Conservation (phyloP, 805 yeast species). For the Ogataea pini region DNA sequence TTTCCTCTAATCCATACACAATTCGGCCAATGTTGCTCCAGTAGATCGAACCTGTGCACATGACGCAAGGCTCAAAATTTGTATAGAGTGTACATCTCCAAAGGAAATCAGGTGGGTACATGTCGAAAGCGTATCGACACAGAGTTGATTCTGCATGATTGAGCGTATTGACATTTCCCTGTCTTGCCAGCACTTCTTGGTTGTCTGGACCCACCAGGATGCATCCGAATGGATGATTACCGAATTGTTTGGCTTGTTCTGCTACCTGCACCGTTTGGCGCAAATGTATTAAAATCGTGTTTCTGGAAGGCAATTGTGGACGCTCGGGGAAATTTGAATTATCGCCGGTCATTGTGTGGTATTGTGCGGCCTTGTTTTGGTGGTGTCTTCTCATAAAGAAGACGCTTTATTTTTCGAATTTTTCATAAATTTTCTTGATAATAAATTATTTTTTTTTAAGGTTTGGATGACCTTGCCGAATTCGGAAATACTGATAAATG, state of each 20-base stretch:
- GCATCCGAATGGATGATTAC: slow-evolving; percentile 35
- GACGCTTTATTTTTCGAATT: background rate
- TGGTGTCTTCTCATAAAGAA: background rate
- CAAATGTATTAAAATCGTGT: slow-evolving; percentile 11
- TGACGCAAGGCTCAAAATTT: slow-evolving; percentile 34
- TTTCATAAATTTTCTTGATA: background rate
- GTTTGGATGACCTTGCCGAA: background rate
- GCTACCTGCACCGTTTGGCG: slow-evolving; percentile 23
- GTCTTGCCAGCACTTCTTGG: slow-evolving; percentile 25
- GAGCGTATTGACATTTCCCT: slow-evolving; percentile 32
- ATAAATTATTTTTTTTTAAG: background rate
- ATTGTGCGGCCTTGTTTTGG: background rate
- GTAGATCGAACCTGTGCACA: slow-evolving; percentile 34
- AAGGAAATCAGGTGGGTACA: slow-evolving; percentile 24
- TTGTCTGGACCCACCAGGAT: slow-evolving; percentile 30
- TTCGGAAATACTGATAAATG: background rate
- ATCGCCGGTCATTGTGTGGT: background rate
- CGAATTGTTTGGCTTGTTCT: slow-evolving; percentile 21
- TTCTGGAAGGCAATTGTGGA: slow-evolving; percentile 12
- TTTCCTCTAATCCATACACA: slow-evolving; percentile 29
- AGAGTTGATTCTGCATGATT: slow-evolving; percentile 34
- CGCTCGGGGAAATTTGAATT: slow-evolving; percentile 20
- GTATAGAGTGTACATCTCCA: slow-evolving; percentile 35
- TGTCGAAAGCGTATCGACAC: slow-evolving; percentile 25
- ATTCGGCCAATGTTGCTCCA: slow-evolving; percentile 34